Evolutionary conservation across 148 eudicot genomes (phyloP).

Genomic region (Agrostemma githago): DNA sequence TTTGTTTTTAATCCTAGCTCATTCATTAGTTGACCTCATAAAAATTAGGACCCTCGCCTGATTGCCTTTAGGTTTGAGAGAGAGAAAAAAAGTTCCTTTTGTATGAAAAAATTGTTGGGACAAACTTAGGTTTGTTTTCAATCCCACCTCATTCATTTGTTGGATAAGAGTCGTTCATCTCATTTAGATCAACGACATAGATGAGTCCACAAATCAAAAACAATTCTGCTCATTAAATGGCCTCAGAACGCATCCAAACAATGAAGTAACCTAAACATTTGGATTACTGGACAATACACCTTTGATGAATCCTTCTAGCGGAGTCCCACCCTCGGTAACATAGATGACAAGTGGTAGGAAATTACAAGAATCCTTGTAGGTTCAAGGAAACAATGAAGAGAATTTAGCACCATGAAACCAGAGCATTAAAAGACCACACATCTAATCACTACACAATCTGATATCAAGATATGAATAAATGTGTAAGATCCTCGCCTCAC

Average conservation of each 20-base stretch:
- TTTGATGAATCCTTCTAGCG: neutral
- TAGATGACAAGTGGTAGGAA: neutral
- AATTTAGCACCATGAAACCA: neutral
- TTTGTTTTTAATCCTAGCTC: too few relatives aligned
- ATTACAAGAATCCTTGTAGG: neutral
- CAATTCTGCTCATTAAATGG: neutral
- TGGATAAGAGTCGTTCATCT: neutral
- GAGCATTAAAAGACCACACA: neutral
- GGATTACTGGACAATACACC: neutral
- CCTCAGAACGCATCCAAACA: neutral
- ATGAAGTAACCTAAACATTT: neutral
- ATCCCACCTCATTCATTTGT: neutral
- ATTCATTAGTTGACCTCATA: too few relatives aligned
- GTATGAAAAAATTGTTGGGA: too few relatives aligned
- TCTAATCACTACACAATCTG: neutral
- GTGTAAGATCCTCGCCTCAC: neutral
- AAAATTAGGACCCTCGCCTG: too few relatives aligned
- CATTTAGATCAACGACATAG: too few relatives aligned
- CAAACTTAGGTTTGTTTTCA: too few relatives aligned
- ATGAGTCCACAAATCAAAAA: neutral
- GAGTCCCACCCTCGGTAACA: neutral
- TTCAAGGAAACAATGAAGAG: neutral
- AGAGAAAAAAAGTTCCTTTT: too few relatives aligned
- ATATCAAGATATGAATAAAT: conserved; percentile 1
- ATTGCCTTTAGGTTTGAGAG: too few relatives aligned